These are phyloP conservation scores for Pseudocercospora eumusae DNA, from an alignment of 2,329 filamentous ascomycete species.

Conservation along the genomic window DNA sequence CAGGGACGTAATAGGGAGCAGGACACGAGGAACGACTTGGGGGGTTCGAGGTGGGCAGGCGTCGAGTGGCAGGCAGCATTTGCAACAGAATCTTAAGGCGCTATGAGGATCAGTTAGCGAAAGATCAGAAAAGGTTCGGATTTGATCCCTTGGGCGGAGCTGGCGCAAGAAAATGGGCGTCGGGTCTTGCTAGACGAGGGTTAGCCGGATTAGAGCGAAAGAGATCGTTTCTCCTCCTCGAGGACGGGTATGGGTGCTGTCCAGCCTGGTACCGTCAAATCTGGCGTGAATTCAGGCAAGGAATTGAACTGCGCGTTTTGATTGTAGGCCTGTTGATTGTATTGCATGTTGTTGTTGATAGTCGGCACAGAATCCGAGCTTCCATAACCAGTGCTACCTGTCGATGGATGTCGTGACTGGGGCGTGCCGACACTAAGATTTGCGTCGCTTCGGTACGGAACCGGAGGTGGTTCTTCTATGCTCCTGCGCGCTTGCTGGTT, in stretches of 20 bases:
- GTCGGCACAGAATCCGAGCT: conserved; percentile 29
- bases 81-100: conserved; percentile 16
- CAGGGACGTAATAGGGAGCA: conserved; percentile 15
- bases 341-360: conserved; percentile 22
- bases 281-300: conserved; percentile 36
- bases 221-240: conserved; percentile 10
- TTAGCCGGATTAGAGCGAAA: conserved; percentile 5
- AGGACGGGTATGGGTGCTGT: conserved; percentile 14
- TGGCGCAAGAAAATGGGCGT: background rate
- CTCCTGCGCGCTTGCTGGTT: conserved; percentile 33
- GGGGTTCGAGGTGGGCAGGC: conserved; percentile 1
- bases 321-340: conserved; percentile 28
- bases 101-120: conserved; percentile 6
- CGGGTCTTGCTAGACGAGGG: conserved; percentile 3
- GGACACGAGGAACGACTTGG: conserved; percentile 15
- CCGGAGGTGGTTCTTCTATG: conserved; percentile 37
- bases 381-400: conserved; percentile 11
- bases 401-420: conserved; percentile 20
- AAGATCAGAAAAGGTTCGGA: conserved; percentile 9
- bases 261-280: conserved; percentile 34
- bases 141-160: conserved; percentile 10
- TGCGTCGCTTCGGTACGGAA: conserved; percentile 35
- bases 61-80: conserved; percentile 1
- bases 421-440: conserved; percentile 20
- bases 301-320: conserved; percentile 32